Evolutionary conservation across 129 eudicot species (phyloP).

Genomic region (Deinandra increscens): DNA sequence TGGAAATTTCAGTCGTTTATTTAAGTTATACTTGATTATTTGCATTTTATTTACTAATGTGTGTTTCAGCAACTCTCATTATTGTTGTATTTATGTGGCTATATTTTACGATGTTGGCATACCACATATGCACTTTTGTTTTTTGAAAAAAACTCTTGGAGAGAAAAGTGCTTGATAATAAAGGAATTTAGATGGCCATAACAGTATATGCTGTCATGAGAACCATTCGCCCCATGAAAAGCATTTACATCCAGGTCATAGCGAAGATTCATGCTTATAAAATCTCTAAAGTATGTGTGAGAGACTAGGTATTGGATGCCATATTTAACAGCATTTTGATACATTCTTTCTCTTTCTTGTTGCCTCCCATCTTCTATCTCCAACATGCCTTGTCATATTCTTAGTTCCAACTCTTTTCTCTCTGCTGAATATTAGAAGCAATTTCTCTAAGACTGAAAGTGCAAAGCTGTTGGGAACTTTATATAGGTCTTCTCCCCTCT

Average conservation of each 20-base stretch:
- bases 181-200: constrained; percentile 8
- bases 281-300: background rate
- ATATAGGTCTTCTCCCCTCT: too few species aligned
- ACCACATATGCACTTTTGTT: background rate
- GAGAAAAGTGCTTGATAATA: constrained; percentile 4
- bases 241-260: background rate
- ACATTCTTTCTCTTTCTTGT: too few species aligned
- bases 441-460: too few species aligned
- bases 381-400: too few species aligned
- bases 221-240: background rate
- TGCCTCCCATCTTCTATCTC: too few species aligned
- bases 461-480: too few species aligned
- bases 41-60: background rate
- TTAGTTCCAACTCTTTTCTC: too few species aligned
- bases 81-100: background rate
- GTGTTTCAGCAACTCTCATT: background rate
- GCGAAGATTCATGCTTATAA: background rate
- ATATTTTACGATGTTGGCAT: background rate
- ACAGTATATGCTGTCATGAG: constrained; percentile 8
- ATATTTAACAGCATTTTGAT: background rate
- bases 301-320: background rate
- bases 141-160: constrained; percentile 7
- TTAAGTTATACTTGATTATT: background rate
- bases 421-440: too few species aligned
- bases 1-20: background rate